Percentiles rank a stretch among this genome's conserved stretches.
phyloP scores from a whole-genome alignment of 306 rosid species.

The Prunus fruticosa region DNA sequence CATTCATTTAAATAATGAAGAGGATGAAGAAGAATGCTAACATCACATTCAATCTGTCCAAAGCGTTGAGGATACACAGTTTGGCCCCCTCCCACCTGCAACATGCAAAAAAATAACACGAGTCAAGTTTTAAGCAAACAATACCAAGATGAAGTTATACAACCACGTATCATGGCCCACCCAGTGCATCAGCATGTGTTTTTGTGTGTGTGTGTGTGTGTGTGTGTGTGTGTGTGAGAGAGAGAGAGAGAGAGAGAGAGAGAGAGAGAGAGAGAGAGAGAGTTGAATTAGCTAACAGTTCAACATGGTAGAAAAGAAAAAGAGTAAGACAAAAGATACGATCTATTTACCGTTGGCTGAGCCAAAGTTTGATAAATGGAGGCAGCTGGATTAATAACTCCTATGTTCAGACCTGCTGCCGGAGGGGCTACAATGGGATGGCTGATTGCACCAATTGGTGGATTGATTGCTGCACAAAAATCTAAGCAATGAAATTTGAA shows the following conservation, averaged over 20 bases:
- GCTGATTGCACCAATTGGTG: conserved; percentile 50
- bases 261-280: neutral
- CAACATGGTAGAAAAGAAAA: neutral
- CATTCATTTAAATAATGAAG: conserved; percentile 6
- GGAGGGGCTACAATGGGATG: conserved; percentile 53
- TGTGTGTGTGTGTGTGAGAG: no score
- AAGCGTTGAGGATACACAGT: conserved; percentile 80
- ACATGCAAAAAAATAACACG: conserved; percentile 32
- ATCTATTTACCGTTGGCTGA: conserved; percentile 62
- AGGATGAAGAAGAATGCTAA: conserved; percentile 25
- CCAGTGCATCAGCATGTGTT: neutral
- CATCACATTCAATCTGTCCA: conserved; percentile 91
- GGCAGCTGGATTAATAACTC: conserved; percentile 58
- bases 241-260: neutral
- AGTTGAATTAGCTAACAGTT: neutral
- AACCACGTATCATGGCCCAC: neutral
- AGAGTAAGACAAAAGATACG: neutral
- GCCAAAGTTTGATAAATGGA: conserved; percentile 75
- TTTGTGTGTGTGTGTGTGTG: no score
- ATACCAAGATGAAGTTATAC: conserved; percentile 17
- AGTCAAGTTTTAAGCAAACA: conserved; percentile 16
- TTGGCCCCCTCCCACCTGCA: conserved; percentile 63
- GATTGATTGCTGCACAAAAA: conserved; percentile 56
- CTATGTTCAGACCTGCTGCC: conserved; percentile 63
- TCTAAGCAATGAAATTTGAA: conserved; percentile 10